Conservation (phyloP, 1,284 basidiomycete species). For the Termitomyces sp. region DNA sequence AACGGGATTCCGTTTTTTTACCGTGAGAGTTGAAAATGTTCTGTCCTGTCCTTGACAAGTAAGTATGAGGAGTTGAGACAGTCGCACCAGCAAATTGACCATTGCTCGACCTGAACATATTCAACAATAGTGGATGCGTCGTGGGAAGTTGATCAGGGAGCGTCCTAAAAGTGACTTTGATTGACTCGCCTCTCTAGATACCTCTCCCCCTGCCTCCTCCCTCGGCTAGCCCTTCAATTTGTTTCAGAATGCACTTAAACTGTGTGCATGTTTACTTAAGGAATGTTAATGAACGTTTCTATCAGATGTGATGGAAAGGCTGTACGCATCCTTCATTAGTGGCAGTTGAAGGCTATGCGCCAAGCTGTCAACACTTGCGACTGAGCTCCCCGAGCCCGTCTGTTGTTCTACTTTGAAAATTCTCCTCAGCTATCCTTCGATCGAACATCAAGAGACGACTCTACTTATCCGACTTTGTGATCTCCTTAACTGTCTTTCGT, state of each 20-base stretch:
- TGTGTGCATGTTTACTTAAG: not conserved
- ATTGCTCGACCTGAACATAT: too few relatives aligned
- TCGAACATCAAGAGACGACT: not conserved
- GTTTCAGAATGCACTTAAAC: not conserved
- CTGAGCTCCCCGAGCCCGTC: too few relatives aligned
- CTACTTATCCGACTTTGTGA: too few relatives aligned
- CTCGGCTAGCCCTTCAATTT: not conserved
- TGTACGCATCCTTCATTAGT: not conserved
- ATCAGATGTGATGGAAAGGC: conserved; percentile 8
- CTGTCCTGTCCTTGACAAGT: too few relatives aligned
- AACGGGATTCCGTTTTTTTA: not conserved
- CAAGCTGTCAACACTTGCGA: not conserved
- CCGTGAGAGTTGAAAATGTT: not conserved
- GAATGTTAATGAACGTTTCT: not conserved
- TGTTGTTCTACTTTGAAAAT: too few relatives aligned
- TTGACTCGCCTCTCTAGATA: not conserved
- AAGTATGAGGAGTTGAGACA: too few relatives aligned
- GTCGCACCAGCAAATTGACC: too few relatives aligned
- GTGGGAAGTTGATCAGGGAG: not conserved
- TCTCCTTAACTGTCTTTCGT: not conserved
- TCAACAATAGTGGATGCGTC: not conserved
- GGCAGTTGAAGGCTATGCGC: not conserved
- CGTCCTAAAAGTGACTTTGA: not conserved
- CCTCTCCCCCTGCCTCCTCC: not conserved
- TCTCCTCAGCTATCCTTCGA: not conserved